Evolutionary conservation across 257 asterid genomes (phyloP), one percentile per base, ranked within the genome.

Genomic region (Solanum peruvianum): DNA sequence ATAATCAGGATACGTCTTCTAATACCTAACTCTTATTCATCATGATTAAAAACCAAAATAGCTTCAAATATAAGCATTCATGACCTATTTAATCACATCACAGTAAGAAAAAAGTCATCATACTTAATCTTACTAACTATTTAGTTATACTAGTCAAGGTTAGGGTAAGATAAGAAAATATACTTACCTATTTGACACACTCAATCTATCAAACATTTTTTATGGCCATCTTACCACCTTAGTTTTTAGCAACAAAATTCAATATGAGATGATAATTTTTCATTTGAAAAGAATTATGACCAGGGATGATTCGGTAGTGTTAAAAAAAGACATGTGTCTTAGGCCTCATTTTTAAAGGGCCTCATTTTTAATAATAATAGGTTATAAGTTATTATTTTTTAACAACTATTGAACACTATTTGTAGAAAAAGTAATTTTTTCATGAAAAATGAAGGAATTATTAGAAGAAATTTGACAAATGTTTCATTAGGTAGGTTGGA

Each of bases 401-500:
- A 33, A 33, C 35, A 33, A 33, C 35, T 3, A 33, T 33, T 33
- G 35, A 33, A 33, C 35, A 33, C 35, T 3, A 33, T 33, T 33
- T 33, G 35, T 3, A 33, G 35, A 33, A 33, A 33, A 33, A 33
- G 4, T 33, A 33, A 33, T 33, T 33, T 33, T 31, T 33, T 3
- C 4, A 3, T 33, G 35, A 33, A 3, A 33, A 33, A 33, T 33
- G 35, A 33, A 33, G 35, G 35, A 33, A 33, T 33, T 33, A 33
- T 33, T 33, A 33, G 35, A 33, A 33, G 4, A 33, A 33, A 33
- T 33, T 33, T 33, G 35, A 33, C 4, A 33, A 33, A 33, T 0
- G 3, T 33, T 33, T 33, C 97, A 96, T 94, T 86, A 94, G 44
- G 97, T 92, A 71, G 98, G 93, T 88, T 96, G 98, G 86, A 96